Percentiles rank a stretch among this genome's conserved stretches.
These are phyloP conservation scores for Sesbania bispinosa DNA, from an alignment of 306 rosid species.

Conservation along the genomic window DNA sequence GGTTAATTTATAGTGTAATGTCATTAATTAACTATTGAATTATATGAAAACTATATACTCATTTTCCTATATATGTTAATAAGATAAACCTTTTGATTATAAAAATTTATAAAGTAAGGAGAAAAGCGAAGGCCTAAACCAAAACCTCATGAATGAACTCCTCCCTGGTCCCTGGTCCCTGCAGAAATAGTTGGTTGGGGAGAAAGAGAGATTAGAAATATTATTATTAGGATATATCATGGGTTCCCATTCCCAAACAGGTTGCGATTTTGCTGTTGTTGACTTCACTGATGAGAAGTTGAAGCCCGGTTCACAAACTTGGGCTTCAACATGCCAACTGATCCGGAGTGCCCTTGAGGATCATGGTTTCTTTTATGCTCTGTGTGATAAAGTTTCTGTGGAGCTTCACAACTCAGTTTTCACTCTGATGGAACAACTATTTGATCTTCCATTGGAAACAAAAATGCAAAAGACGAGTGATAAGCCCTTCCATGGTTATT, in stretches of 20 bases:
- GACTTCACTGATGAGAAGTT: slow-evolving; percentile 23
- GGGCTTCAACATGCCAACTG: slow-evolving; percentile 27
- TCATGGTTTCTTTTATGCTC: slow-evolving; percentile 25
- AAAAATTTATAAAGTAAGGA: too few species aligned
- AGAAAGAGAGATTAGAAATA: not conserved
- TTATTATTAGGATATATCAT: not conserved
- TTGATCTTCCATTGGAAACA: slow-evolving; percentile 37
- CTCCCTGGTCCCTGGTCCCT: too few species aligned
- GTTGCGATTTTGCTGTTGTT: slow-evolving; percentile 22
- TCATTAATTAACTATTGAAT: too few species aligned
- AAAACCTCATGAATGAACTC: too few species aligned
- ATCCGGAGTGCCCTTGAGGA: slow-evolving; percentile 27
- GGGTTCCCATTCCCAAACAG: not conserved
- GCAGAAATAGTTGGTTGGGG: not conserved
- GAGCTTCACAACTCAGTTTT: slow-evolving; percentile 32
- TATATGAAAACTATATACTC: too few species aligned
- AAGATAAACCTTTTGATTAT: too few species aligned
- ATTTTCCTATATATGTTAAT: too few species aligned
- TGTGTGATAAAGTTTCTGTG: slow-evolving; percentile 16
- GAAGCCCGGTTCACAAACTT: not conserved
- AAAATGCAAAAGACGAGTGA: slow-evolving; percentile 16
- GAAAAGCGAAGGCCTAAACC: too few species aligned
- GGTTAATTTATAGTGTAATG: too few species aligned
- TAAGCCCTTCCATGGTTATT: slow-evolving; percentile 33
- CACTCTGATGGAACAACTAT: too few species aligned